Percentiles rank a stretch among this genome's conserved stretches.
Conservation (phyloP, 2,329 filamentous ascomycete species). For the Pseudogymnoascus sp. region DNA sequence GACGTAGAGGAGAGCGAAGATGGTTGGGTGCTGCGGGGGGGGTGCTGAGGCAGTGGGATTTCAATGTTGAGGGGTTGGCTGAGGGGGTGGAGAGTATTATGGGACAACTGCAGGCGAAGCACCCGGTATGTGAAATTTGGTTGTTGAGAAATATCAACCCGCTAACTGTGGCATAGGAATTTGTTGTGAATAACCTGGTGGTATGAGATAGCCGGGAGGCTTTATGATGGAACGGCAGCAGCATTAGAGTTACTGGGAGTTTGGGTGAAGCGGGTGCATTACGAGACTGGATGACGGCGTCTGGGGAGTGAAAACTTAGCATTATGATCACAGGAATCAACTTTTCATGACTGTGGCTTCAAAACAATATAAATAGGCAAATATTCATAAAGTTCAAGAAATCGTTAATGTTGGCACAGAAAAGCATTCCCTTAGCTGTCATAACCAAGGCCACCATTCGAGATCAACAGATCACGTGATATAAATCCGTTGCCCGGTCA, state of each 20-base stretch:
- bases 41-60: conserved; percentile 80
- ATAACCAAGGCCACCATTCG: not conserved
- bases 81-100: conserved; percentile 87
- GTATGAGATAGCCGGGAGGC: conserved; percentile 24
- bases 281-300: not conserved
- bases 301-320: not conserved
- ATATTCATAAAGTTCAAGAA: not conserved
- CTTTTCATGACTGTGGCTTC: not conserved
- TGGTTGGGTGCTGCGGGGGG: conserved; percentile 55
- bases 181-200: conserved; percentile 48
- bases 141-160: conserved; percentile 12
- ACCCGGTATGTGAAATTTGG: conserved; percentile 53
- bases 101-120: conserved; percentile 70
- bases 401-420: not conserved
- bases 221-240: conserved; percentile 6
- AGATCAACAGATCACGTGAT: not conserved
- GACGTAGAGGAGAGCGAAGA: no score
- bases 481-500: not conserved
- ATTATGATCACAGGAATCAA: not conserved
- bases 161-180: conserved; percentile 36
- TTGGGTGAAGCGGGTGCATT: not conserved
- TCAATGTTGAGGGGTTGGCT: conserved; percentile 75
- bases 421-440: not conserved
- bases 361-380: not conserved
- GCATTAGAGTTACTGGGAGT: not conserved